Evolutionary conservation across 2,329 filamentous ascomycete genomes (phyloP), one percentile per base, ranked within the genome.

Genomic region (Falciphora oryzae): DNA sequence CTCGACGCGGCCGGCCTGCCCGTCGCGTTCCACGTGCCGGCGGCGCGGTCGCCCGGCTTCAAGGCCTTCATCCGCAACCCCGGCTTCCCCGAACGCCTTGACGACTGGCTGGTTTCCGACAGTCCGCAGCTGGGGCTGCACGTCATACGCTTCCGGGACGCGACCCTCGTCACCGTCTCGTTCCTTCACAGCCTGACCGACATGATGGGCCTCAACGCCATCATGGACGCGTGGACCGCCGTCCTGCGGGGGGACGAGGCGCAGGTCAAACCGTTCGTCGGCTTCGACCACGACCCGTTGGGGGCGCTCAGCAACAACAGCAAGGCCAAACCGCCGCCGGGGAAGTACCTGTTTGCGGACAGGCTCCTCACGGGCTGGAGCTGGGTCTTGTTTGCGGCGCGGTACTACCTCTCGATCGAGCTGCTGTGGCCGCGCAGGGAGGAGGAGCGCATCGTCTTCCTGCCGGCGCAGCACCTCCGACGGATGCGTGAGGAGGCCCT

Each of bases 101-200:
- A 72, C 5, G 76, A 80, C 65, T 80, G 75, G 65, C 63, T 80
- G 0, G 66, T 68, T 35, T 59, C 69, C 5, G 79, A 82, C 67
- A 67, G 64, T 22, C 79, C 79, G 0, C 75, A 78, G 67, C 68
- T 83, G 1, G 75, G 75, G 1, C 70, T 82, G 6, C 77, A 79
- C 61, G 72, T 83, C 31, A 74, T 78, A 6, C 75, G 75, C 0
- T 82, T 83, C 68, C 69, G 67, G 1, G 76, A 83, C 67, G 73
- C 74, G 7, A 83, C 81, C 0, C 68, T 82, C 0, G 60, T 62
- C 10, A 27, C 35, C 1, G 66, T 85, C 0, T 71, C 72, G 3
- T 82, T 76, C 72, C 76, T 78, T 1, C 83, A 85, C 68, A 77
- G 76, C 0, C 68, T 83, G 1, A 76, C 78, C 66, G 82, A 84